These are phyloP conservation scores for Dothidotthia symphoricarpi DNA, from an alignment of 2,329 filamentous ascomycete genomes.

Conservation along the genomic window DNA sequence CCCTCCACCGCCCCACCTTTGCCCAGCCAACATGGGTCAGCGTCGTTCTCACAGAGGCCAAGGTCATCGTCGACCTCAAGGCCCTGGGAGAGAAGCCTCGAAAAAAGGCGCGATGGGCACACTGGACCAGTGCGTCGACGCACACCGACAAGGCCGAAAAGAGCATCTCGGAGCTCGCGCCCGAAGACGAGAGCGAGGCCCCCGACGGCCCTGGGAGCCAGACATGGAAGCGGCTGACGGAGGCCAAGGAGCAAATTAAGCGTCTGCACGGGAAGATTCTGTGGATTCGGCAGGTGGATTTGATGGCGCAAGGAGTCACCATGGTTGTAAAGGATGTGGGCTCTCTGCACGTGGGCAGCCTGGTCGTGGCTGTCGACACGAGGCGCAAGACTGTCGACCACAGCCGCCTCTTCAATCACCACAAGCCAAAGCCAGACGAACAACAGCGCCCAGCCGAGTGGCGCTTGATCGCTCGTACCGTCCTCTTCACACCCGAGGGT, in stretches of 20 bases:
- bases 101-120: slow-evolving; percentile 31
- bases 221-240: slow-evolving; percentile 77
- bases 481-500: slow-evolving; percentile 84
- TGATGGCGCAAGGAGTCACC: slow-evolving; percentile 78
- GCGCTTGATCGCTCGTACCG: slow-evolving; percentile 81
- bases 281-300: slow-evolving; percentile 85
- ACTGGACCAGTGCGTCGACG: slow-evolving; percentile 34
- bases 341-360: slow-evolving; percentile 76
- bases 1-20: slow-evolving; percentile 90
- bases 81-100: slow-evolving; percentile 52
- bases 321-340: slow-evolving; percentile 78
- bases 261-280: slow-evolving; percentile 79
- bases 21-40: slow-evolving; percentile 96
- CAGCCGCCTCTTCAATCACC: slow-evolving; percentile 80
- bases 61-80: slow-evolving; percentile 75
- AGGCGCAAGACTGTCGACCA: slow-evolving; percentile 87
- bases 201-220: slow-evolving; percentile 56
- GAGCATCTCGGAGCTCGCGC: slow-evolving; percentile 17
- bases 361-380: slow-evolving; percentile 87
- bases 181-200: slow-evolving; percentile 20
- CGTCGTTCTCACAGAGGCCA: slow-evolving; percentile 80
- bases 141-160: slow-evolving; percentile 19
- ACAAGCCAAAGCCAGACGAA: slow-evolving; percentile 49
- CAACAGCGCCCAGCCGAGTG: slow-evolving; percentile 81
- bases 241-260: slow-evolving; percentile 82